Percentiles rank a stretch among this genome's conserved stretches.
Evolutionary conservation across 2,329 filamentous ascomycete genomes (phyloP).

Genomic region (Sarocladium kiliense): DNA sequence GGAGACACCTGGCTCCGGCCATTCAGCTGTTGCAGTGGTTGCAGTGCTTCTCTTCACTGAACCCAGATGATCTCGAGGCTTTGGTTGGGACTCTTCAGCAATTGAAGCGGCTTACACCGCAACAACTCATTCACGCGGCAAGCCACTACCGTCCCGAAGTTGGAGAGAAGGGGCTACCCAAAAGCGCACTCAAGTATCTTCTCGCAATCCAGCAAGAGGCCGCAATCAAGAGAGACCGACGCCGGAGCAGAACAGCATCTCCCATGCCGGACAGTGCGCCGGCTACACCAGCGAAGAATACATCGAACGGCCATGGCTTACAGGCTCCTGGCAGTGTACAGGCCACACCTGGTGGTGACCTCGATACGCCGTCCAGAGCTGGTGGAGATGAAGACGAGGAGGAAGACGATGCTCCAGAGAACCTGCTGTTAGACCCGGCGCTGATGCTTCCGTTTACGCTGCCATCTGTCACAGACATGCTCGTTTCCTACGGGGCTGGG

Average conservation of each 20-base stretch:
- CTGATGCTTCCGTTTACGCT: constrained; percentile 93
- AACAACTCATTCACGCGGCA: constrained; percentile 86
- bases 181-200: constrained; percentile 84
- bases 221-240: constrained; percentile 51
- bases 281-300: constrained; percentile 37
- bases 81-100: constrained; percentile 86
- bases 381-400: constrained; percentile 43
- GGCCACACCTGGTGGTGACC: constrained; percentile 29
- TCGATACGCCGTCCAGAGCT: constrained; percentile 9
- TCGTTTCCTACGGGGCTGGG: constrained; percentile 89
- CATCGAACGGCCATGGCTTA: constrained; percentile 37
- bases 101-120: constrained; percentile 74
- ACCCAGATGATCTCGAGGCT: constrained; percentile 77
- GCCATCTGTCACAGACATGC: constrained; percentile 95
- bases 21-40: constrained; percentile 96
- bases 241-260: constrained; percentile 41
- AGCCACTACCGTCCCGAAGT: constrained; percentile 94
- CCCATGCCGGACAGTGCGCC: constrained; percentile 36
- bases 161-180: constrained; percentile 85
- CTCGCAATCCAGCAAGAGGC: constrained; percentile 73
- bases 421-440: constrained; percentile 80
- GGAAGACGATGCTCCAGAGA: constrained; percentile 65
- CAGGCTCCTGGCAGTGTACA: constrained; percentile 36
- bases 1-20: constrained; percentile 80
- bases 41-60: constrained; percentile 93